Conservation (phyloP, 257 asterid species). For the Solanum dulcamara region DNA sequence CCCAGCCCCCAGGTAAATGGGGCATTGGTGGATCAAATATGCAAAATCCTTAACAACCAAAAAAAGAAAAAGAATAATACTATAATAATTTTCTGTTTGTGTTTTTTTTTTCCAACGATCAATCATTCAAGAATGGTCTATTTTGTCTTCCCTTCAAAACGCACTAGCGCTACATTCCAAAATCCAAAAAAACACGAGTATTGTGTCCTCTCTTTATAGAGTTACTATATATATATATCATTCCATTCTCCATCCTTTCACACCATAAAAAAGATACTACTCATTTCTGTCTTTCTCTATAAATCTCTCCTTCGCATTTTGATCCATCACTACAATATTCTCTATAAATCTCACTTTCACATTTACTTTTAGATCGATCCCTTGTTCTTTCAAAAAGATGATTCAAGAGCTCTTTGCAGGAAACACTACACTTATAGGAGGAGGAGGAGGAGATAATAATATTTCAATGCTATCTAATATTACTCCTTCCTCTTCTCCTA, state of each 20-base stretch:
- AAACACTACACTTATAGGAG: conserved; percentile 24
- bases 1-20: no score
- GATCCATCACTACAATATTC: conserved; percentile 13
- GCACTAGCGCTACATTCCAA: conserved; percentile 24
- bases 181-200: conserved; percentile 4
- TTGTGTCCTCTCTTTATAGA: conserved; percentile 21
- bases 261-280: conserved; percentile 14
- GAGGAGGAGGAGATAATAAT: conserved; percentile 6
- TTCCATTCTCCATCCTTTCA: conserved; percentile 23
- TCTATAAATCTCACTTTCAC: no score
- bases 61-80: not conserved
- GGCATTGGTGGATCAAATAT: no score
- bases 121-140: not conserved
- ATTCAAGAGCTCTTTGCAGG: conserved; percentile 54
- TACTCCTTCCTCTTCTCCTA: conserved; percentile 14
- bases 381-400: conserved; percentile 42
- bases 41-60: no score
- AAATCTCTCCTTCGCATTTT: not conserved
- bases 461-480: conserved; percentile 17
- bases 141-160: not conserved
- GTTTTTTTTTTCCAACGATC: not conserved
- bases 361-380: no score
- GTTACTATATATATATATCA: conserved; percentile 18
- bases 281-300: conserved; percentile 7
- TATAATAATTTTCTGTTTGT: not conserved